phyloP scores from a whole-genome alignment of 768 basidiomycete species.

The Candolleomyces eurysporus region DNA sequence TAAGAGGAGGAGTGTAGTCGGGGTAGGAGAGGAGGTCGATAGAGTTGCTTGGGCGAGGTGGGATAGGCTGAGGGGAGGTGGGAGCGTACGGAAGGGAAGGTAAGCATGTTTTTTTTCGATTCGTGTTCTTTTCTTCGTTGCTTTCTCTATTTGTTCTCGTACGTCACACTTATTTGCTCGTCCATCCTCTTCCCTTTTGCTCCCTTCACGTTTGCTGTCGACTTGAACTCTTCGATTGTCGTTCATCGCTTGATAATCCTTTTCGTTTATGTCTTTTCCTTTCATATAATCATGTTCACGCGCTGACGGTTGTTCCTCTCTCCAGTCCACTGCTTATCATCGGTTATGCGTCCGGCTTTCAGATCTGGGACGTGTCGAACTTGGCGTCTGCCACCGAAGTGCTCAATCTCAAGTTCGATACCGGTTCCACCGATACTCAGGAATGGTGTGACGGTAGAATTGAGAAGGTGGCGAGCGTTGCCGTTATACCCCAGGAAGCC shows the following conservation, averaged over 20 bases:
- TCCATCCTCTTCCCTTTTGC: too few species aligned
- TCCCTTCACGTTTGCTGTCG: too few species aligned
- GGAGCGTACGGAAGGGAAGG: constrained; percentile 7
- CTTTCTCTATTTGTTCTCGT: not conserved
- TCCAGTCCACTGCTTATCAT: constrained; percentile 21
- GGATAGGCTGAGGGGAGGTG: constrained; percentile 28
- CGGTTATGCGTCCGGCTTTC: constrained; percentile 47
- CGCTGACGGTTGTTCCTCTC: not conserved
- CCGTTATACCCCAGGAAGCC: constrained; percentile 30
- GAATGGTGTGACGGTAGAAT: constrained; percentile 12
- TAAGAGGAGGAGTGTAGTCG: not conserved
- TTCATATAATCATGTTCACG: not conserved
- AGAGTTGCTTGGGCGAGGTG: constrained; percentile 44
- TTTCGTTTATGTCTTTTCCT: not conserved
- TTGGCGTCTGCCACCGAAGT: constrained; percentile 45
- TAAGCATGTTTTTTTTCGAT: not conserved
- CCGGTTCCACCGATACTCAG: not conserved
- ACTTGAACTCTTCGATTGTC: too few species aligned
- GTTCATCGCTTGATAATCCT: too few species aligned
- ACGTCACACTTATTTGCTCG: not conserved
- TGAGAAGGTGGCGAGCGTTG: constrained; percentile 32
- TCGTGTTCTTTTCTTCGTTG: not conserved
- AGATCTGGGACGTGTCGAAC: constrained; percentile 63
- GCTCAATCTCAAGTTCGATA: constrained; percentile 40
- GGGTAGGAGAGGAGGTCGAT: constrained; percentile 20